phyloP scores from a whole-genome alignment of 148 eudicot genomes.

The Fagopyrum homotropicum region DNA sequence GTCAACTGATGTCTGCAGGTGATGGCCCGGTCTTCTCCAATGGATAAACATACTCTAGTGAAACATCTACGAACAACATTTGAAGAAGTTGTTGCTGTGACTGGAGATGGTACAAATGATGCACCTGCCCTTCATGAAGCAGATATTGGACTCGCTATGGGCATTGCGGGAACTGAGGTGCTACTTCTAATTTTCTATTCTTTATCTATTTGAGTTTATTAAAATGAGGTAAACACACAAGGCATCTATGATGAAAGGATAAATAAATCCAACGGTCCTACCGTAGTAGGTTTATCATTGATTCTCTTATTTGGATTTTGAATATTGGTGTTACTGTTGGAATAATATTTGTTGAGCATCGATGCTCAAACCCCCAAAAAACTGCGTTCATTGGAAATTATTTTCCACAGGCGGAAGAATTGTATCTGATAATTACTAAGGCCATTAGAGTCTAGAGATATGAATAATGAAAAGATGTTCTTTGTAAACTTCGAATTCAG shows the following conservation, averaged over 20 bases:
- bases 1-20: constrained; percentile 34
- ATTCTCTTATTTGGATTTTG: background rate
- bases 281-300: background rate
- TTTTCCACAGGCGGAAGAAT: too few species aligned
- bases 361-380: background rate
- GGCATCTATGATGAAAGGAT: background rate
- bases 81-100: constrained; percentile 80
- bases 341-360: background rate
- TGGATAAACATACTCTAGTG: constrained; percentile 77
- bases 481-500: background rate
- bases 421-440: background rate
- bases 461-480: background rate
- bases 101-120: constrained; percentile 93
- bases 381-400: background rate
- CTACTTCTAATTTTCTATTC: background rate
- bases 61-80: constrained; percentile 62
- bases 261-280: background rate
- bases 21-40: constrained; percentile 87
- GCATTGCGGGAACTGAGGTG: constrained; percentile 88
- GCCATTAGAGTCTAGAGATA: background rate
- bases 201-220: background rate
- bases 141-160: constrained; percentile 94
- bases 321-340: constrained; percentile 1
- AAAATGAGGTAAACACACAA: background rate
- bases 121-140: constrained; percentile 95